phyloP scores from a whole-genome alignment of 2,329 filamentous ascomycete species.

The Aspergillus sp. region DNA sequence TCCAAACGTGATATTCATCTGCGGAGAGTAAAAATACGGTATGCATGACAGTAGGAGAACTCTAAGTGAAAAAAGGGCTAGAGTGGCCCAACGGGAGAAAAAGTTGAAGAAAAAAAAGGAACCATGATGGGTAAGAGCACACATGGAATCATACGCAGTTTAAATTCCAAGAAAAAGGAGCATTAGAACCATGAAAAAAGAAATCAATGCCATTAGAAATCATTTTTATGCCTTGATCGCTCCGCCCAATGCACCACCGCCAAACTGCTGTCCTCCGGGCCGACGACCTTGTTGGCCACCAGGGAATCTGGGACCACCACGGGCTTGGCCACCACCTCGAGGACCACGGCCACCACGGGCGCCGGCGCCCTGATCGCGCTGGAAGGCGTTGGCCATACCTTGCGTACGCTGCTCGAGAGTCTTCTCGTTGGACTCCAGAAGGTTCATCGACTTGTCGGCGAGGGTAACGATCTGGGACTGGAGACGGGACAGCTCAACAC shows the following conservation, averaged over 20 bases:
- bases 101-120: conserved; percentile 2
- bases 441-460: conserved; percentile 90
- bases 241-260: conserved; percentile 53
- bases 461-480: conserved; percentile 93
- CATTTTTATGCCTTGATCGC: conserved; percentile 52
- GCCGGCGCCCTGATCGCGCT: conserved; percentile 81
- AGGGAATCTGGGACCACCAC: conserved; percentile 41
- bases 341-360: conserved; percentile 65
- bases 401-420: conserved; percentile 96
- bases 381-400: conserved; percentile 92
- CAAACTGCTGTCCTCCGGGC: conserved; percentile 53
- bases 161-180: conserved; percentile 27
- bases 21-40: conserved; percentile 20
- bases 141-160: conserved; percentile 24
- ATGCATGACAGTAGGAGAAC: conserved; percentile 18
- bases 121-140: conserved; percentile 18
- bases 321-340: conserved; percentile 39
- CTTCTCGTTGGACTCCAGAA: conserved; percentile 97
- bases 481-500: conserved; percentile 92
- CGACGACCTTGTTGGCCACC: conserved; percentile 46
- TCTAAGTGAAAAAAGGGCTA: conserved; percentile 7
- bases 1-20: conserved; percentile 26
- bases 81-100: conserved; percentile 3
- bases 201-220: conserved; percentile 37
- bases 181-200: conserved; percentile 28